Evolutionary conservation across 2,329 filamentous ascomycete genomes (phyloP), one percentile per base, ranked within the genome.

Genomic region (Xylariaceae sp.): DNA sequence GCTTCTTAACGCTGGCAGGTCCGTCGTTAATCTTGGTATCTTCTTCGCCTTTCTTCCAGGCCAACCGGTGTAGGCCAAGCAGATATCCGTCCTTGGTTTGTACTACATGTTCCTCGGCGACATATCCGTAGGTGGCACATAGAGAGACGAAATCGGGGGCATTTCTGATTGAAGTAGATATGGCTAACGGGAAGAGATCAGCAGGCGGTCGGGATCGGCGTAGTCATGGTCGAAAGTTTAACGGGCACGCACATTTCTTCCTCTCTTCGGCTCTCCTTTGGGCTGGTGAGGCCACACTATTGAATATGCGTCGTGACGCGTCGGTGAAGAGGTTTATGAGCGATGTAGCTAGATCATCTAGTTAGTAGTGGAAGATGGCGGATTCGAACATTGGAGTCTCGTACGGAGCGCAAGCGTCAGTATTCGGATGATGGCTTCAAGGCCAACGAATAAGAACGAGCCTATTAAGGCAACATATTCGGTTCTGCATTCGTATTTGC

Each of bases 81-180:
- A 99, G 80, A 71, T 96, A 99, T 14, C 95, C 95, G 78, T 99
- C 95, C 60, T 87, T 87, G 2, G 95, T 99, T 75, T 96, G 93
- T 9, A 96, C 90, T 46, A 99, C 88, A 73, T 99, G 95, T 76
- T 99, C 95, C 73, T 99, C 95, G 5, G 94, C 91, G 66, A 91
- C 89, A 75, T 97, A 98, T 43, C 93, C 94, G 74, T 88, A 96
- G 11, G 96, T 78, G 34, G 87, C 88, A 75, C 94, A 98, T n/a
- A 99, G 84, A 70, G 98, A 94, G 41, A 92, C 87, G 73, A 99
- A 98, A 71, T 98, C 95, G 59, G 90, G 86, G 4, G 94, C 92
- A 70, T 95, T 88, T 53, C 92, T 89, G 56, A 99, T 87, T 7
- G 87, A 86, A n/a, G 78, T 83, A 34, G 91, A 91, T 53, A 92